Base-by-base conservation (phyloP, 352 stramenopile genomes). In the Globisporangium barbulae region DNA sequence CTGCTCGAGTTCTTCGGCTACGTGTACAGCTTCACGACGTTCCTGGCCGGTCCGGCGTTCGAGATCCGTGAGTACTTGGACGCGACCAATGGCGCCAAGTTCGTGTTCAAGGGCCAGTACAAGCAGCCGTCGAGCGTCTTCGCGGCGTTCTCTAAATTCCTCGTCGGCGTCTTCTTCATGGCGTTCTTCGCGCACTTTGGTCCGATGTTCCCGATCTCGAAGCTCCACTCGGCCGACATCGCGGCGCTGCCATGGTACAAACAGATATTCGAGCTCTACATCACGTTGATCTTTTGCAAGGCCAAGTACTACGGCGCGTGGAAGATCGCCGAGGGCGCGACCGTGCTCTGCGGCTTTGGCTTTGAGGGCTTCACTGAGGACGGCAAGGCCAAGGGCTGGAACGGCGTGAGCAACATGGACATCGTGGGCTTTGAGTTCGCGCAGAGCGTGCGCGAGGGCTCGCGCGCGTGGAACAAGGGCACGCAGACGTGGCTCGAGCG, bases 261-360 rank as follows among this genome's bases (percentile, higher is more conserved):
- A 47, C 87, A 94, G 50, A 74, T 95, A 49, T 39, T 64, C n/a
- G 87, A 95, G 61, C 76, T 93, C 22, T 98, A 93, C 78, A 71
- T 98, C 50, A 87, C 83, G 50, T 79, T 98, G 5, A 91, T 98
- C 47, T 95, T 94, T 63, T 81, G 90, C 53, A 88, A 94, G 55
- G 72, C 89, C 67, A 98, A 98, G 81, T 99, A 99, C 78, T 99
- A 98, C 79, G 94, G 96, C 64, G 95, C 91, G 19, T 99, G 96
- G 96, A 98, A 98, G 72, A 73, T 89, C 28, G 78, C 86, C 8
- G 86, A 96, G 54, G 88, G 89, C 2, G 77, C 90, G 5, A 90
- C 82, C 4, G 79, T 97, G 19, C 69, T 97, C n/a, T 84, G 70
- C 17, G 89, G 89, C 54, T 88, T 89, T 62, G 96, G 96, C 21